Base-by-base conservation (phyloP, 2,329 filamentous ascomycete genomes). In the Cryphonectria naterciae region DNA sequence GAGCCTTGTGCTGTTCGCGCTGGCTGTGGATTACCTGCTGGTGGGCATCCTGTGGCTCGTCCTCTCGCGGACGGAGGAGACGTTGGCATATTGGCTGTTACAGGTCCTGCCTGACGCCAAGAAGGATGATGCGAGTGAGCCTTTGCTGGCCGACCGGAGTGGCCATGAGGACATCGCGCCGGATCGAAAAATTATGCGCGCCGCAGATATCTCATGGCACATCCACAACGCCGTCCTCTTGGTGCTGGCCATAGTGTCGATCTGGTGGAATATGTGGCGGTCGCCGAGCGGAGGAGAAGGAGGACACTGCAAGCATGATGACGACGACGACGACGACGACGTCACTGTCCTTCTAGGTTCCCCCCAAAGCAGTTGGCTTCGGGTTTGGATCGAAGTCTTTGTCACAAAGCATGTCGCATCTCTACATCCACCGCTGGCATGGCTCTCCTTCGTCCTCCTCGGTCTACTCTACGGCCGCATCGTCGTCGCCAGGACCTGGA, bases 201-300 rank as follows among this genome's bases (percentile, higher is more conserved):
- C 74, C 4, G 67, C 72, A 2, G 72, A 74, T 15, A 74, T 82
- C 0, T 83, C 83, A 1, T 84, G 82, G 82, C 81, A 83, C 54
- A 11, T 79, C 0, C 81, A 83, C 73, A 85, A 85, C 70, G 69
- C 67, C 2, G 13, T 80, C 13, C 76, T 85, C 6, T 67, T 81
- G 3, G 73, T 73, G 1, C 71, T 84, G 17, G 76, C 76, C 8
- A 46, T 79, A 1, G 73, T 84, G 7, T 79, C 83, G 1, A 84
- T 84, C 28, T 83, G 78, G 76, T 85, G 83, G 83, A 85, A 85
- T 68, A 78, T 83, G 32, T 84, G 83, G 83, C 75, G 85, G 1
- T 84, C 83, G 1, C 79, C 80, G 0, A 79, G 77, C 19, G 75
- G 79, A 54, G 83, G 82, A 32, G 77, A 79, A 72, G 75, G 79